phyloP scores from a whole-genome alignment of 2,329 filamentous ascomycete species.

The Xylariaceae sp. region DNA sequence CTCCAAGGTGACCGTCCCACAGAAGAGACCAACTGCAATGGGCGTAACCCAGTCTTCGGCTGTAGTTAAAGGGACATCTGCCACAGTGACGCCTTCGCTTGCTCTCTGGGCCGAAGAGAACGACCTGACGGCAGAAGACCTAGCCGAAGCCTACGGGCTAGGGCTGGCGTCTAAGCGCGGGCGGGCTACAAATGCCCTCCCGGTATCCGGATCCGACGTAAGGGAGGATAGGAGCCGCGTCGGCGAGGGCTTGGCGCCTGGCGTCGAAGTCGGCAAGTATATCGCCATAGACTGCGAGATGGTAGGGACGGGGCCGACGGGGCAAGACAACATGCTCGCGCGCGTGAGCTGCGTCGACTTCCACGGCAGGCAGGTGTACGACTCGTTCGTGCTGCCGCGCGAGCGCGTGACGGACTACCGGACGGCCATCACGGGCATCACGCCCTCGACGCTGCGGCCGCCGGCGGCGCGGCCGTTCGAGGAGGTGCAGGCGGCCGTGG shows the following conservation, averaged over 20 bases:
- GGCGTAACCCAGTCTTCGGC: conserved; percentile 50
- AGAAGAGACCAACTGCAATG: conserved; percentile 41
- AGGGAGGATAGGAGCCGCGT: conserved; percentile 34
- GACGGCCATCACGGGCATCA: conserved; percentile 78
- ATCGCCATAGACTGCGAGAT: conserved; percentile 95
- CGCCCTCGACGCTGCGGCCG: conserved; percentile 60
- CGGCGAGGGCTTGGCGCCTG: conserved; percentile 58
- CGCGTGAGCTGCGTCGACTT: conserved; percentile 90
- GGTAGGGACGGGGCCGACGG: conserved; percentile 76
- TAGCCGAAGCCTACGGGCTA: conserved; percentile 58
- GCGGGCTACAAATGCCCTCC: conserved; percentile 7
- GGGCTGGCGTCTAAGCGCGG: conserved; percentile 44
- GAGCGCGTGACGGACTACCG: conserved; percentile 85
- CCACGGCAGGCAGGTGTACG: conserved; percentile 87
- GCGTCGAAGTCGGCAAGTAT: conserved; percentile 77
- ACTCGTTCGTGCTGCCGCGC: conserved; percentile 79
- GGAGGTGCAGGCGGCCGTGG: conserved; percentile 69
- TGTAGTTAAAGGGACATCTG: conserved; percentile 33
- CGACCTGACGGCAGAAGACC: conserved; percentile 53
- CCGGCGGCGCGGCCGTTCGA: conserved; percentile 61
- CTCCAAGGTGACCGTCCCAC: conserved; percentile 10
- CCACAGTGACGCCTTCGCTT: conserved; percentile 47
- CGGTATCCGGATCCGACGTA: conserved; percentile 4
- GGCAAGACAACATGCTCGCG: conserved; percentile 70
- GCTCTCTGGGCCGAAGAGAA: conserved; percentile 58